Evolutionary conservation across 1,284 basidiomycete species (phyloP), one percentile per base, ranked within the genome.

Genomic region (Fomes fomentarius): DNA sequence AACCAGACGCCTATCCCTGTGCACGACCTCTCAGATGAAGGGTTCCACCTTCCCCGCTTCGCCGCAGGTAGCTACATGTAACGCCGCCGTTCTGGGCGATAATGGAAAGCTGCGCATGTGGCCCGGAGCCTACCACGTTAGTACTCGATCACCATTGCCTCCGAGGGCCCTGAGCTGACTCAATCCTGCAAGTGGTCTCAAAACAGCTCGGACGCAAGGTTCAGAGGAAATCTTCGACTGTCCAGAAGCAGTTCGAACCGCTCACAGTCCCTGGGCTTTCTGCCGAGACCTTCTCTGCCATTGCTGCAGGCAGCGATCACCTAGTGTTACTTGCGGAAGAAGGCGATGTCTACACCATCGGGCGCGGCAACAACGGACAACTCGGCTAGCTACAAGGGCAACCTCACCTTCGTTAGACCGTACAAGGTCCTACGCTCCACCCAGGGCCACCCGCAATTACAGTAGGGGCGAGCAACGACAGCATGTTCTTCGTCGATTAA

Each of bases 81-180:
- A n/a, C n/a, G n/a, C n/a, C n/a, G n/a, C n/a, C n/a, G n/a, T n/a
- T 37, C 21, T 92, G 57, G 89, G 87, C n/a, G 35, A 33, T 9
- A 33, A 33, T 9, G 94, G 95, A 39, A 86, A 91, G 55, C 71
- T 96, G 25, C 79, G 89, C 50, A 90, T 90, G 5, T 97, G 94
- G 95, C n/a, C n/a, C n/a, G 95, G 95, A 24, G 89, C 87, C 51
- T 97, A 96, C 79, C 81, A 93, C 42, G 94, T 95, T 69, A 67
- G 91, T 77, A 28, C 33, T 42, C 50, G 26, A 35, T 34, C 17
- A 26, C 3, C 46, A n/a, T 19, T n/a, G n/a, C n/a, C n/a, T n/a
- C n/a, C n/a, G n/a, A n/a, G n/a, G n/a, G n/a, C n/a, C n/a, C n/a
- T n/a, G n/a, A n/a, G n/a, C n/a, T n/a, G n/a, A n/a, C n/a, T n/a